Base-by-base conservation (phyloP, 305 asterid genomes). In the Fraxinus dipetala region DNA sequence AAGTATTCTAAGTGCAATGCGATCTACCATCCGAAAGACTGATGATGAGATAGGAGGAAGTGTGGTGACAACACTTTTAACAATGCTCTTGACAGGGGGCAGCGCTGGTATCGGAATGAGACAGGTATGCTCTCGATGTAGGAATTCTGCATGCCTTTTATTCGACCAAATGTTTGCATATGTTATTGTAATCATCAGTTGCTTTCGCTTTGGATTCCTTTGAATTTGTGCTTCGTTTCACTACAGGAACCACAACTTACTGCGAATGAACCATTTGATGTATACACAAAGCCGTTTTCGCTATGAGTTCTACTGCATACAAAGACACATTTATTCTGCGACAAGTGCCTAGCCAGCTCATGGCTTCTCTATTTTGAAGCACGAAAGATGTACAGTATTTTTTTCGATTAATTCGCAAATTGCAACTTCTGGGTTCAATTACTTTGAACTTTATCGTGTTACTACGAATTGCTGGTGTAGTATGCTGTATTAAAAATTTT, bases 21-120 rank as follows among this genome's bases (percentile, higher is more conserved):
- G 98, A 83, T 87, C 97, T 54, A 89, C 94, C 54, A 91, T 94
- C 43, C 91, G 92, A 67, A 89, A 79, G 59, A 85, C 91, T 3
- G 91, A 83, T 6, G 85, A 59, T 72, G 96, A 85, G 11, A 1
- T 88, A 35, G 93, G 86, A 51, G 98, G 90, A 9, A 93, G 94
- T 28, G 78, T 84, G 7, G 91, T 91, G 70, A 89, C 98, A 0
- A 86, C 97, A 16, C 94, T 94, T 61, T 84, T 93, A 34, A 83
- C 91, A 5, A 95, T 93, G 97, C 97, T 95, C 83, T 83, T 91
- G 85, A 92, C 96, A 0, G 98, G 98, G n/a, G 98, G 98, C 32
- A 91, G 94, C 84, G 88, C 83, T 45, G 83, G 90, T 40, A 38
- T 6, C 76, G 97, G 98, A 79, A 85, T 84, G 67, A 85, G 80